Evolutionary conservation across 1,139 yeast species (phyloP).

Genomic region (Candida dubliniensis): DNA sequence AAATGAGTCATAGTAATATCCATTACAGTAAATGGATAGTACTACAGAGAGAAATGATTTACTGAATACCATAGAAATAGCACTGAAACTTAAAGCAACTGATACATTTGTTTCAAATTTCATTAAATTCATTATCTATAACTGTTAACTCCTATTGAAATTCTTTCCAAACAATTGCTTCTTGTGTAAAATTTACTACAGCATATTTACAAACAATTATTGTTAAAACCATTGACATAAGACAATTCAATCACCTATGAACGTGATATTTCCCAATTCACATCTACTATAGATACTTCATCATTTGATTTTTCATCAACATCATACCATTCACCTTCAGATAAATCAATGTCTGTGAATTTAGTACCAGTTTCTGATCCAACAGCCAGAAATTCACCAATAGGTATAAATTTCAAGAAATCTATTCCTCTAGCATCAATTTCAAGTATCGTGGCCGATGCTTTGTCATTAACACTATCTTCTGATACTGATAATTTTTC

Average conservation of each 20-base stretch:
- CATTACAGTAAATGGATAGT: too few relatives aligned
- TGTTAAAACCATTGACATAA: neutral
- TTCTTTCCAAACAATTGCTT: too few relatives aligned
- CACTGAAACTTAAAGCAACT: too few relatives aligned
- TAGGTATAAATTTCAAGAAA: conserved; percentile 64
- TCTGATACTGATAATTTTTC: conserved; percentile 25
- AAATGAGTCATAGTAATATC: too few relatives aligned
- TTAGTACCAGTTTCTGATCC: conserved; percentile 53
- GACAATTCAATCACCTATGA: conserved; percentile 3
- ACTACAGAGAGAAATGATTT: too few relatives aligned
- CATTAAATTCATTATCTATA: too few relatives aligned
- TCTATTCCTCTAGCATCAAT: conserved; percentile 89
- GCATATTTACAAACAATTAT: too few relatives aligned
- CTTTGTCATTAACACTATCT: conserved; percentile 21
- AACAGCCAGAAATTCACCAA: conserved; percentile 63
- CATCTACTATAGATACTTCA: conserved; percentile 81
- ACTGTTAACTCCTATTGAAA: too few relatives aligned
- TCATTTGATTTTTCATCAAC: conserved; percentile 82
- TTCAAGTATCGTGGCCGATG: conserved; percentile 54
- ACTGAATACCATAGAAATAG: too few relatives aligned
- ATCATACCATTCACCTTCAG: conserved; percentile 91
- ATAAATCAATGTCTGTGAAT: conserved; percentile 67
- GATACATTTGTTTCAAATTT: too few relatives aligned
- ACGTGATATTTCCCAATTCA: conserved; percentile 47
- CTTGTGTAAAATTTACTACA: too few relatives aligned